phyloP scores from a whole-genome alignment of 2,329 filamentous ascomycete genomes.

The Paradendryphiella salina region DNA sequence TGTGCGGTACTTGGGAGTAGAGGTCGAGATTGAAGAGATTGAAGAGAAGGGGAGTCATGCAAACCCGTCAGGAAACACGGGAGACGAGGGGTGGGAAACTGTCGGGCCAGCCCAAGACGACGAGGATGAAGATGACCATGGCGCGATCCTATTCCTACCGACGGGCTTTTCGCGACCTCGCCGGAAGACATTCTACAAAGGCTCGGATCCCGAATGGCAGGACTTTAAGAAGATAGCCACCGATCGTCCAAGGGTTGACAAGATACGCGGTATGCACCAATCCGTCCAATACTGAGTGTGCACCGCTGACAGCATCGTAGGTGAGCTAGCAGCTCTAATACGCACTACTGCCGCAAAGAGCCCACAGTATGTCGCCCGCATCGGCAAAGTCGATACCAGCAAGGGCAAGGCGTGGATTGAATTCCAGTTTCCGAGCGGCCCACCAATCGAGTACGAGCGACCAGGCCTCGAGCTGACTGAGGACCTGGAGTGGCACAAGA shows the following conservation, averaged over 20 bases:
- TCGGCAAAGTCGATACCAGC: slow-evolving; percentile 48
- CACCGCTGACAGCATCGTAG: slow-evolving; percentile 19
- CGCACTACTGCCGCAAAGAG: slow-evolving; percentile 36
- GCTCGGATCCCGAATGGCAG: slow-evolving; percentile 59
- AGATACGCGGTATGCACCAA: slow-evolving; percentile 42
- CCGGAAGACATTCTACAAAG: slow-evolving; percentile 52
- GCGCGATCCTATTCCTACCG: slow-evolving; percentile 53
- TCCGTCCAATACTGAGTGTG: not conserved
- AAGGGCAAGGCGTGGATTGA: slow-evolving; percentile 54
- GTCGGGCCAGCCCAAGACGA: slow-evolving; percentile 30
- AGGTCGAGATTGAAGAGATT: slow-evolving; percentile 29
- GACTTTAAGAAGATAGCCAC: slow-evolving; percentile 53
- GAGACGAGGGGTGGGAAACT: slow-evolving; percentile 21
- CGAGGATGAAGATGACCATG: slow-evolving; percentile 33
- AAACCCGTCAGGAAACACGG: slow-evolving; percentile 9
- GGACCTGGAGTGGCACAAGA: slow-evolving; percentile 42
- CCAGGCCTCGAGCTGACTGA: slow-evolving; percentile 50
- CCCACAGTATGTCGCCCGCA: slow-evolving; percentile 31
- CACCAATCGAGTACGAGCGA: slow-evolving; percentile 54
- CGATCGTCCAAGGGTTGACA: slow-evolving; percentile 48
- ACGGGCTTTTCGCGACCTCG: slow-evolving; percentile 50
- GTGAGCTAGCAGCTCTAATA: slow-evolving; percentile 46
- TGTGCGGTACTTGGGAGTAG: slow-evolving; percentile 28
- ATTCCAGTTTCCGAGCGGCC: slow-evolving; percentile 53
- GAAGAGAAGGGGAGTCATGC: slow-evolving; percentile 13